Conservation (phyloP, 108 stramenopile species). For the Skeletonema potamos region DNA sequence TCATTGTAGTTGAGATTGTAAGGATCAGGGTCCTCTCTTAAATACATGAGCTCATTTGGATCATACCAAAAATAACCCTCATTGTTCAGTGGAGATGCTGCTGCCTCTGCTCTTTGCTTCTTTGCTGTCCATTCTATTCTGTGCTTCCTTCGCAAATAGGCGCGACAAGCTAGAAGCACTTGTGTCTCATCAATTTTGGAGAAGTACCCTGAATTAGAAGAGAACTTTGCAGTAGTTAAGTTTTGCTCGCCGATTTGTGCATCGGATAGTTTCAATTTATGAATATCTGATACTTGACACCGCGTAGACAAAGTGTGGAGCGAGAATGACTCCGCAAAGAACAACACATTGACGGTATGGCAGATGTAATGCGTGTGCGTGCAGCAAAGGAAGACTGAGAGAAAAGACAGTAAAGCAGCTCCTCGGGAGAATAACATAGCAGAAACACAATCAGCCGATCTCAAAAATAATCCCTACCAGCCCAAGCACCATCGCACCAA, state of each 20-base stretch:
- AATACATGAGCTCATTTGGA: constrained; percentile 44
- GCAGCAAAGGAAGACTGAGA: not conserved
- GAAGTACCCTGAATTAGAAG: not conserved
- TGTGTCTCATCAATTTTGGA: constrained; percentile 33
- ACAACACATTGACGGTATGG: not conserved
- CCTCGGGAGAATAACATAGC: not conserved
- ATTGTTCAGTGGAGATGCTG: constrained; percentile 28
- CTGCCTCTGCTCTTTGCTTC: constrained; percentile 40
- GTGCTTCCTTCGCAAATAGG: constrained; percentile 64
- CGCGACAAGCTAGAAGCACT: constrained; percentile 71
- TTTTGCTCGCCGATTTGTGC: constrained; percentile 1
- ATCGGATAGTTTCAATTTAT: not conserved
- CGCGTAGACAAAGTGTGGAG: not conserved
- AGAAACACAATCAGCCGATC: too few species aligned
- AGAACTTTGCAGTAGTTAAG: not conserved
- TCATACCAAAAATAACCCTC: constrained; percentile 43
- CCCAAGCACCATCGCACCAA: too few species aligned
- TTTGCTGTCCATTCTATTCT: constrained; percentile 62
- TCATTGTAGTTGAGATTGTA: constrained; percentile 25
- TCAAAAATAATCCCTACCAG: too few species aligned
- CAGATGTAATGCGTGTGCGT: not conserved
- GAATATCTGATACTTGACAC: not conserved
- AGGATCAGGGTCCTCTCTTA: constrained; percentile 44
- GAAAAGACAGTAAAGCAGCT: not conserved
- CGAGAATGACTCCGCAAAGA: constrained; percentile 10